Percentiles rank a stretch among this genome's conserved stretches.
These are phyloP conservation scores for Forsythia viridissima DNA, from an alignment of 257 asterid species.

Conservation along the genomic window DNA sequence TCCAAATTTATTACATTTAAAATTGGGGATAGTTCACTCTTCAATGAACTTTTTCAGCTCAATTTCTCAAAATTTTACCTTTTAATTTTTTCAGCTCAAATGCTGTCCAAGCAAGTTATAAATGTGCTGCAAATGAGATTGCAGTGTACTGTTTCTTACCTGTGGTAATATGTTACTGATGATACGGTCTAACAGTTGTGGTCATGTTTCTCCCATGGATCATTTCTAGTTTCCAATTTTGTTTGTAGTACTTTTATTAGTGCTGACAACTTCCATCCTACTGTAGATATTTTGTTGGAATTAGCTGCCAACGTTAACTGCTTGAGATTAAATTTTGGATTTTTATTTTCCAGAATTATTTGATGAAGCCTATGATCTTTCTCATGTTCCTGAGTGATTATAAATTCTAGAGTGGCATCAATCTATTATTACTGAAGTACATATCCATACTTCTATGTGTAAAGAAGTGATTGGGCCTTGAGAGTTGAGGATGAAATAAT, in stretches of 20 bases:
- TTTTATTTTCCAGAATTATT: not conserved
- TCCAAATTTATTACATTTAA: not conserved
- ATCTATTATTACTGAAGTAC: not conserved
- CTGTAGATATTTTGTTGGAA: conserved; percentile 2
- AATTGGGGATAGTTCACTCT: not conserved
- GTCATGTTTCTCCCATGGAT: not conserved
- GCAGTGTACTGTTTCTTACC: not conserved
- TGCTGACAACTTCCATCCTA: not conserved
- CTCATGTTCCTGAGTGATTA: conserved; percentile 10
- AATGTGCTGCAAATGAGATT: not conserved
- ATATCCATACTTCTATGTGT: not conserved
- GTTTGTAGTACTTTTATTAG: not conserved
- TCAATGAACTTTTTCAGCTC: not conserved
- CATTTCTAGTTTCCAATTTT: not conserved
- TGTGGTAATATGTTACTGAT: not conserved
- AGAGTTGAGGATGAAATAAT: conserved; percentile 6
- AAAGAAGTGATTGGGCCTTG: not conserved
- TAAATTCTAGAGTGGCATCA: conserved; percentile 3
- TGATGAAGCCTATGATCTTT: not conserved
- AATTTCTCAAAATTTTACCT: not conserved
- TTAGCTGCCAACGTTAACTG: not conserved
- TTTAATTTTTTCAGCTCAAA: not conserved
- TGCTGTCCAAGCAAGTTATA: not conserved
- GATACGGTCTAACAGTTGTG: not conserved
- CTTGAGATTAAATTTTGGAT: not conserved